These are phyloP conservation scores for Aspergillus sp. DNA, from an alignment of 2,329 filamentous ascomycete genomes.

Conservation along the genomic window DNA sequence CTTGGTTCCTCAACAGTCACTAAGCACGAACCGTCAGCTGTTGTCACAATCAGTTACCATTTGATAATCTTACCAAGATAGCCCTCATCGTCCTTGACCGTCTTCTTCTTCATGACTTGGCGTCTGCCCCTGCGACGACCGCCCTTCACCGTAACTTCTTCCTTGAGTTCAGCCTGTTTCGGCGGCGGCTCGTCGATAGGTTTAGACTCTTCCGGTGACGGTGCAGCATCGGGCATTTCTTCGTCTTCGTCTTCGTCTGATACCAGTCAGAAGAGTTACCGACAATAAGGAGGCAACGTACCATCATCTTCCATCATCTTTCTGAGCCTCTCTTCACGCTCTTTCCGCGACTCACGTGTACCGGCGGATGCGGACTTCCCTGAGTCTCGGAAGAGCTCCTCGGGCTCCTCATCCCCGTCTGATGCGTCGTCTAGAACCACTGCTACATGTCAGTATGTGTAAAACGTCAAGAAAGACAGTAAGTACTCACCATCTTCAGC, in stretches of 20 bases:
- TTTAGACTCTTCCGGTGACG: conserved; percentile 40
- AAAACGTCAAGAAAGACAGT: not conserved
- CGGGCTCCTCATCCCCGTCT: conserved; percentile 60
- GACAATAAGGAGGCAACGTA: conserved; percentile 39
- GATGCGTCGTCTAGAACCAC: conserved; percentile 57
- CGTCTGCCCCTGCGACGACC: conserved; percentile 75
- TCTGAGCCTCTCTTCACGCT: conserved; percentile 66
- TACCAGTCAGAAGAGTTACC: conserved; percentile 26
- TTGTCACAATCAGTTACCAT: too few species aligned
- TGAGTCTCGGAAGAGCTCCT: conserved; percentile 51
- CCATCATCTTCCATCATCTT: conserved; percentile 74
- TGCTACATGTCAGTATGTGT: too few species aligned
- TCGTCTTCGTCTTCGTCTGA: conserved; percentile 48
- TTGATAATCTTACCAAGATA: conserved; percentile 69
- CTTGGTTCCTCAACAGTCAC: conserved; percentile 81
- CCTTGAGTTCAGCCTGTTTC: conserved; percentile 52
- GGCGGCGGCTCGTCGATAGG: conserved; percentile 39
- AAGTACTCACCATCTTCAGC: conserved; percentile 53
- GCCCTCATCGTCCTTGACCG: conserved; percentile 81
- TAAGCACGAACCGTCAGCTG: too few species aligned
- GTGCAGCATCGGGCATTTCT: conserved; percentile 59
- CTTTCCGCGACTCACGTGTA: conserved; percentile 54
- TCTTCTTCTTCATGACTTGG: conserved; percentile 84
- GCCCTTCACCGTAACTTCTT: conserved; percentile 57
- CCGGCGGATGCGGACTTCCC: conserved; percentile 41